Percentiles rank a stretch among this genome's conserved stretches.
phyloP scores from a whole-genome alignment of 2,329 filamentous ascomycete species.

The Trichoderma gracile region DNA sequence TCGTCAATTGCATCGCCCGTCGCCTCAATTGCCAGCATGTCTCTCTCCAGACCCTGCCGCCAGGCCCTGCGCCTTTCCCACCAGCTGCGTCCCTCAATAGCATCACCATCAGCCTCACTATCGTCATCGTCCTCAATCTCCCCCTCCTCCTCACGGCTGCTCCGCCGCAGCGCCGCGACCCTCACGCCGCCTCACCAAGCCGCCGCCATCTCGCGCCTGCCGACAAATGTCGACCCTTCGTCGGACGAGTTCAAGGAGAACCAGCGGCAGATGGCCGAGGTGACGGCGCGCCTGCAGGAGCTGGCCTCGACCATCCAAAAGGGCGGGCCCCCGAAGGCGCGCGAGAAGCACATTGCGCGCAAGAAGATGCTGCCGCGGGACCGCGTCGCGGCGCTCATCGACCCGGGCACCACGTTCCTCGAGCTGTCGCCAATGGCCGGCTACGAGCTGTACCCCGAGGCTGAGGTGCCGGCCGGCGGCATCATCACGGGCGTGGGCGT shows the following conservation, averaged over 20 bases:
- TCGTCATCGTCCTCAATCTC: too few relatives aligned
- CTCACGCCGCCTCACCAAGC: conserved; percentile 83
- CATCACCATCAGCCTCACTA: conserved; percentile 27
- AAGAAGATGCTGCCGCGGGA: conserved; percentile 96
- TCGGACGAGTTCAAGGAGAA: conserved; percentile 83
- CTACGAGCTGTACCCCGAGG: conserved; percentile 79
- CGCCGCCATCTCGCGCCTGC: conserved; percentile 76
- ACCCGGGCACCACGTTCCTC: conserved; percentile 85
- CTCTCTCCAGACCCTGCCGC: conserved; percentile 48
- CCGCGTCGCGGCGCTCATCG: conserved; percentile 81
- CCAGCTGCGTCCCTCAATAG: conserved; percentile 34
- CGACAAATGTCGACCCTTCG: conserved; percentile 71
- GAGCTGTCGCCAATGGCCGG: conserved; percentile 93
- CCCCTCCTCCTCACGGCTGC: not conserved
- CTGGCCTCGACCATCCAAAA: conserved; percentile 71
- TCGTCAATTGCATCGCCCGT: not conserved
- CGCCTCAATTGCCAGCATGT: conserved; percentile 42
- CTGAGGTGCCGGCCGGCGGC: conserved; percentile 84
- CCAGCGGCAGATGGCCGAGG: conserved; percentile 70
- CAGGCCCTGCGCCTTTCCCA: conserved; percentile 47
- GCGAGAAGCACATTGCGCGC: conserved; percentile 81
- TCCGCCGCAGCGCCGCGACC: conserved; percentile 59
- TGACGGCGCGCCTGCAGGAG: conserved; percentile 66
- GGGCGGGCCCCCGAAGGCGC: conserved; percentile 78
- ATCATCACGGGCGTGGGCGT: conserved; percentile 92